phyloP scores from a whole-genome alignment of 495 filamentous ascomycete species.

The Neurospora pannonica region DNA sequence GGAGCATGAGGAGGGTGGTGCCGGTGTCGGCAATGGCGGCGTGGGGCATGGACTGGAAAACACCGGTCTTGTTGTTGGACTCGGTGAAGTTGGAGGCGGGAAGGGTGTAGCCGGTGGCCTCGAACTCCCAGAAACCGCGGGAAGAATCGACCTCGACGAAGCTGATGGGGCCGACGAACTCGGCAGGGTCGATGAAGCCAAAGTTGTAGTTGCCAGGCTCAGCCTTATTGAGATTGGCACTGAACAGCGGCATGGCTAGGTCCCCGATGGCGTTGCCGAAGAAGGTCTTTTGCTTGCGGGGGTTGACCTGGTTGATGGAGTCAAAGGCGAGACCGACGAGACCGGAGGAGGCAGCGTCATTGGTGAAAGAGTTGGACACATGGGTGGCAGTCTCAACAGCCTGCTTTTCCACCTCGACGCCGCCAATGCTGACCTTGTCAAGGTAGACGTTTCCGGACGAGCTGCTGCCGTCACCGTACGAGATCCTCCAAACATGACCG shows the following conservation, averaged over 20 bases:
- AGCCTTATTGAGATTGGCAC: conserved; percentile 55
- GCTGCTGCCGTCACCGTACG: conserved; percentile 63
- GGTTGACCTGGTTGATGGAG: conserved; percentile 60
- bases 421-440: conserved; percentile 69
- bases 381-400: conserved; percentile 62
- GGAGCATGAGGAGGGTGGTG: conserved; percentile 64
- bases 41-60: conserved; percentile 48
- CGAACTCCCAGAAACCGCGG: conserved; percentile 68
- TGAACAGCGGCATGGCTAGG: conserved; percentile 60
- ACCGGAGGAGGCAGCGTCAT: conserved; percentile 52
- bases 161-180: conserved; percentile 53
- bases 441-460: conserved; percentile 63
- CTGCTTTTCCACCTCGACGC: conserved; percentile 54
- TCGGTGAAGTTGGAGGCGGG: conserved; percentile 22
- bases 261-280: conserved; percentile 57
- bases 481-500: conserved; percentile 56
- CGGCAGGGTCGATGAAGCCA: conserved; percentile 21
- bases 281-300: conserved; percentile 58
- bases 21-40: conserved; percentile 52
- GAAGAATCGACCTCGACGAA: conserved; percentile 51
- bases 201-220: conserved; percentile 21
- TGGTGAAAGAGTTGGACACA: conserved; percentile 56
- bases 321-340: conserved; percentile 71
- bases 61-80: conserved; percentile 27
- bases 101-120: conserved; percentile 49